These are phyloP conservation scores for Myriosclerotinia duriaeana DNA, from an alignment of 2,329 filamentous ascomycete genomes.

Conservation along the genomic window DNA sequence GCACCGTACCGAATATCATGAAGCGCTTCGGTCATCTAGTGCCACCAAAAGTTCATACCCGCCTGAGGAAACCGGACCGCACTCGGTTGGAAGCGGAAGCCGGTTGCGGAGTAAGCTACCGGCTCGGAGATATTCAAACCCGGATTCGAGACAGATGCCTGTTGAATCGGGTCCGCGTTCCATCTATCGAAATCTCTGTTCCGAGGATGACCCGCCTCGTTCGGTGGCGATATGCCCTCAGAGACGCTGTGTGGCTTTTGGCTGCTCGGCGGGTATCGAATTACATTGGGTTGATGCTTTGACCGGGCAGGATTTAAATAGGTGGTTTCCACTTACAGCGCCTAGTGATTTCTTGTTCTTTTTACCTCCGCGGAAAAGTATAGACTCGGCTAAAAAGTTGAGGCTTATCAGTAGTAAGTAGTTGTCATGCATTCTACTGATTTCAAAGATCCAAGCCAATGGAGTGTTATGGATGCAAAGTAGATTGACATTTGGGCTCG, in stretches of 20 bases:
- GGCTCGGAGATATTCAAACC: constrained; percentile 3
- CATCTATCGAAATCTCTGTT: constrained; percentile 54
- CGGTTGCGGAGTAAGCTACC: constrained; percentile 24
- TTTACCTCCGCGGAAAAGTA: constrained; percentile 52
- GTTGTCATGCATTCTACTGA: not conserved
- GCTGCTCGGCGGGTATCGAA: constrained; percentile 61
- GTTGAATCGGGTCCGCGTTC: constrained; percentile 41
- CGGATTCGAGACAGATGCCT: constrained; percentile 30
- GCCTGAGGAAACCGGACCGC: constrained; percentile 22
- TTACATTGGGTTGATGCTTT: constrained; percentile 56
- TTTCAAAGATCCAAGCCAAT: too few species aligned
- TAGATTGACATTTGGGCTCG: too few species aligned
- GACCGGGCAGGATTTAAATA: constrained; percentile 50
- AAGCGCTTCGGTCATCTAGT: constrained; percentile 23
- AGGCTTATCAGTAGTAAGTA: constrained; percentile 58
- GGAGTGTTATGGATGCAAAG: not conserved
- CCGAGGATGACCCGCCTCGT: constrained; percentile 60
- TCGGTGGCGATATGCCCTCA: constrained; percentile 66
- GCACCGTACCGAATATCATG: constrained; percentile 29
- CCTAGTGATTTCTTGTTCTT: constrained; percentile 60
- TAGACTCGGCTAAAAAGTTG: constrained; percentile 56
- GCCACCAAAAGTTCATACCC: constrained; percentile 25
- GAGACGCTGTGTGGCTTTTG: constrained; percentile 63
- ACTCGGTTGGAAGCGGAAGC: constrained; percentile 17
- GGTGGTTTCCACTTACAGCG: constrained; percentile 56